Evolutionary conservation across 345 rosid genomes (phyloP).

Genomic region (Rhizophora apiculata): DNA sequence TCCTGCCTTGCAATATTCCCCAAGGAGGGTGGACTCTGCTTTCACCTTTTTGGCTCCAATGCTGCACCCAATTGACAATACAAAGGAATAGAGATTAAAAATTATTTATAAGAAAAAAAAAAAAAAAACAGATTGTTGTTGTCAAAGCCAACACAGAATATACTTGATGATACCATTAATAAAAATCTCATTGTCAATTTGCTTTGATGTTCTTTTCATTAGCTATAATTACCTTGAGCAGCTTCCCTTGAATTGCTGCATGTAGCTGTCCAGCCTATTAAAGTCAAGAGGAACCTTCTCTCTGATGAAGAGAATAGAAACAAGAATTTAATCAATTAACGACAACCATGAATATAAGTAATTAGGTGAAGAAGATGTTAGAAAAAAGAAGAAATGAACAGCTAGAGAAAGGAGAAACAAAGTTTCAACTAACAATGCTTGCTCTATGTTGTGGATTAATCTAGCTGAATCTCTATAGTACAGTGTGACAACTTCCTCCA

Average conservation of each 20-base stretch:
- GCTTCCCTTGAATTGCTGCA: conserved; percentile 98
- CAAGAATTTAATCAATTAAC: too few relatives aligned
- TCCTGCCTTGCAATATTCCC: conserved; percentile 77
- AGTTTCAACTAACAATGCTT: conserved; percentile 46
- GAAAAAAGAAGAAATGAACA: background rate
- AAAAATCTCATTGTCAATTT: background rate
- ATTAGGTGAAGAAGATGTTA: background rate
- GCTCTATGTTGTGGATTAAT: conserved; percentile 45
- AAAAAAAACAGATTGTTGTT: conserved; percentile 8
- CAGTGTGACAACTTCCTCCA: conserved; percentile 64
- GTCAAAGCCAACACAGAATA: conserved; percentile 32
- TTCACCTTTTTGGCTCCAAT: conserved; percentile 96
- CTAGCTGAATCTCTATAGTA: conserved; percentile 62
- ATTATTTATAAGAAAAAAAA: too few relatives aligned
- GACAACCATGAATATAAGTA: background rate
- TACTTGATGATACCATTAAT: conserved; percentile 19
- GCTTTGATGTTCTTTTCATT: background rate
- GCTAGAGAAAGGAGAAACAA: background rate
- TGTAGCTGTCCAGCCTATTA: conserved; percentile 56
- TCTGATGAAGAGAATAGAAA: conserved; percentile 23
- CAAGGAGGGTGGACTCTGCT: conserved; percentile 71
- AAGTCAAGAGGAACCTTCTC: conserved; percentile 57
- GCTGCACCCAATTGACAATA: conserved; percentile 41
- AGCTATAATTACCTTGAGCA: conserved; percentile 58
- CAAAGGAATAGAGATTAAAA: conserved; percentile 5